phyloP scores from a whole-genome alignment of 345 rosid genomes.

The Garcia nutans region DNA sequence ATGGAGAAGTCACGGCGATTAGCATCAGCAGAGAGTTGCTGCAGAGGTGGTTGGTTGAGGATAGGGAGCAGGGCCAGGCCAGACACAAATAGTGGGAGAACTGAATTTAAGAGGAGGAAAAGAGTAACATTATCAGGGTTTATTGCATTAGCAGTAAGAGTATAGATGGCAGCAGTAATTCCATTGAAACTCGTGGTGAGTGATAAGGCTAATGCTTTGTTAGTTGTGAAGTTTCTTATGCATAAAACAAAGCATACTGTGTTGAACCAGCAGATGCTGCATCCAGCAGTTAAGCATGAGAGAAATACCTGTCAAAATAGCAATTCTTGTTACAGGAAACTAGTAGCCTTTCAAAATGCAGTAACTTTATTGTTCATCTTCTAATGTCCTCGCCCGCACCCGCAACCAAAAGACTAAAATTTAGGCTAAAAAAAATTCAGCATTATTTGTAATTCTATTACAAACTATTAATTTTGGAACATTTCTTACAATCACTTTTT shows the following conservation, averaged over 20 bases:
- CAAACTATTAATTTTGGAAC: too few relatives aligned
- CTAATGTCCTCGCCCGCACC: not conserved
- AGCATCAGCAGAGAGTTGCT: slow-evolving; percentile 31
- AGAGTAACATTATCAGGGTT: slow-evolving; percentile 39
- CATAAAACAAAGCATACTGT: slow-evolving; percentile 76
- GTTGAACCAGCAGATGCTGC: slow-evolving; percentile 94
- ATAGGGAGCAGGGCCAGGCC: slow-evolving; percentile 50
- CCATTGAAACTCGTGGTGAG: slow-evolving; percentile 76
- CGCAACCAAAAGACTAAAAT: too few relatives aligned
- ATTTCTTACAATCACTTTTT: too few relatives aligned
- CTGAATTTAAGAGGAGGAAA: slow-evolving; percentile 61
- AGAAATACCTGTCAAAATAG: slow-evolving; percentile 55
- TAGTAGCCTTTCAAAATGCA: not conserved
- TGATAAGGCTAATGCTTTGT: slow-evolving; percentile 66
- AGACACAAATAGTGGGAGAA: slow-evolving; percentile 53
- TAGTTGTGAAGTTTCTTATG: slow-evolving; percentile 61
- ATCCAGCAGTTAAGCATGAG: slow-evolving; percentile 70
- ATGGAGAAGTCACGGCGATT: slow-evolving; percentile 40
- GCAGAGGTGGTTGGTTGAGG: slow-evolving; percentile 46
- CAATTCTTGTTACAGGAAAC: not conserved
- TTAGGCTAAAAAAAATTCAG: too few relatives aligned
- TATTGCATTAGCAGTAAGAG: slow-evolving; percentile 62
- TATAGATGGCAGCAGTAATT: slow-evolving; percentile 70
- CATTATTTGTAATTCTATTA: too few relatives aligned
- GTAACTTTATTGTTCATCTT: not conserved